A percentile compares a stretch with the other conserved stretches of the same genome.
These are phyloP conservation scores for Rhynchosporium secalis DNA, from an alignment of 2,329 filamentous ascomycete species.

Conservation along the genomic window DNA sequence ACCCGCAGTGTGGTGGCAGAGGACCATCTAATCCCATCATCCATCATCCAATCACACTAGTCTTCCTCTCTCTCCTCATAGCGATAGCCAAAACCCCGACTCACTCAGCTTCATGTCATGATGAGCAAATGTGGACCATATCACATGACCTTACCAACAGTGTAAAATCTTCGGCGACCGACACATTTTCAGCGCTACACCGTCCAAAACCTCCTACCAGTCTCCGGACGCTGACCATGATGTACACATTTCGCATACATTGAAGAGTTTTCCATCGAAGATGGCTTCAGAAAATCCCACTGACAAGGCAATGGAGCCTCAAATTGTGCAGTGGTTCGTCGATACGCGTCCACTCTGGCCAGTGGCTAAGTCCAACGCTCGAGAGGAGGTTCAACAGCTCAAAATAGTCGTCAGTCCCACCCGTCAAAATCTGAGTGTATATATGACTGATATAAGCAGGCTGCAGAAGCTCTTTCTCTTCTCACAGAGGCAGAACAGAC, in stretches of 20 bases:
- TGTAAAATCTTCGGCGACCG: neutral
- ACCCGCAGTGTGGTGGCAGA: too few species aligned
- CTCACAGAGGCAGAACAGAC: conserved; percentile 56
- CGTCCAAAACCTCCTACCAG: neutral
- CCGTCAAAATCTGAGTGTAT: too few species aligned
- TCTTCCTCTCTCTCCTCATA: too few species aligned
- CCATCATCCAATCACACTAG: too few species aligned
- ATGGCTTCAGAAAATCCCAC: neutral
- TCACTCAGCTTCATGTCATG: too few species aligned
- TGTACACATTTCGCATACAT: neutral
- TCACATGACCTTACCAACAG: neutral
- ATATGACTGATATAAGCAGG: conserved; percentile 42
- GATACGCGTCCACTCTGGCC: conserved; percentile 62
- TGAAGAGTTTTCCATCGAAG: neutral
- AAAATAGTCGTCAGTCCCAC: conserved; percentile 31
- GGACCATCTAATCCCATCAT: too few species aligned
- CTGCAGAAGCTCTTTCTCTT: conserved; percentile 53
- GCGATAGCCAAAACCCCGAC: too few species aligned
- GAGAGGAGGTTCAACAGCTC: conserved; percentile 42
- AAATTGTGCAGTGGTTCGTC: conserved; percentile 60
- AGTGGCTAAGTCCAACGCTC: conserved; percentile 41
- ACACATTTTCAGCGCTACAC: neutral
- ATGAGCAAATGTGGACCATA: neutral
- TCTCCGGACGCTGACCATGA: neutral
- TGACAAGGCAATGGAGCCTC: conserved; percentile 14